Evolutionary conservation across 2,329 filamentous ascomycete genomes (phyloP).

Genomic region (Trichoderma semiorbis): DNA sequence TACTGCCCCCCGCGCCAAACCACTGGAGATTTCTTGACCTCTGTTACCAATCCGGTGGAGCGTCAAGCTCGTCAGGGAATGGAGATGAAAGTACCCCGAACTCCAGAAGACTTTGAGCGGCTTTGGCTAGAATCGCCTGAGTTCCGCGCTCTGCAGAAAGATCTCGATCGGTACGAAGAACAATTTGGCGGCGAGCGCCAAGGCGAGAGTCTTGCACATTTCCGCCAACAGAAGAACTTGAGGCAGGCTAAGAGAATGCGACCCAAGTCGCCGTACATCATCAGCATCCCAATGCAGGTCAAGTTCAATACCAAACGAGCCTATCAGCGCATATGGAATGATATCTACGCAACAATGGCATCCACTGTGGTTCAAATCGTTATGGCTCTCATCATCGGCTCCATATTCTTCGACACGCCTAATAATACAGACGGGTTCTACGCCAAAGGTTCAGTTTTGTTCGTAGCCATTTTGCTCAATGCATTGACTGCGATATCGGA

Average conservation of each 20-base stretch:
- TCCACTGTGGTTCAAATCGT: conserved; percentile 47
- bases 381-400: conserved; percentile 59
- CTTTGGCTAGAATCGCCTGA: conserved; percentile 46
- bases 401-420: conserved; percentile 54
- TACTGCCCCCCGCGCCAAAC: conserved; percentile 64
- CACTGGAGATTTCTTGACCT: conserved; percentile 66
- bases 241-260: conserved; percentile 52
- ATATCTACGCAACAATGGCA: conserved; percentile 47
- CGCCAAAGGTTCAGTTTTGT: conserved; percentile 53
- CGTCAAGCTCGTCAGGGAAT: conserved; percentile 54
- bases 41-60: conserved; percentile 62
- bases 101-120: conserved; percentile 64
- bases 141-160: conserved; percentile 38
- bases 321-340: conserved; percentile 51
- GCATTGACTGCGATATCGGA: conserved; percentile 57
- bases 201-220: conserved; percentile 35
- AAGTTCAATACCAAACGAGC: conserved; percentile 48
- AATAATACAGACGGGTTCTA: conserved; percentile 51
- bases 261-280: conserved; percentile 54
- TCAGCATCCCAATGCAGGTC: conserved; percentile 54
- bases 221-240: conserved; percentile 47
- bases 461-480: conserved; percentile 59
- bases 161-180: conserved; percentile 50
- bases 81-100: conserved; percentile 61
- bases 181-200: conserved; percentile 42